Percentiles rank a stretch among this genome's conserved stretches.
Conservation (phyloP, 805 yeast species). For the Wickerhamomyces alni region DNA sequence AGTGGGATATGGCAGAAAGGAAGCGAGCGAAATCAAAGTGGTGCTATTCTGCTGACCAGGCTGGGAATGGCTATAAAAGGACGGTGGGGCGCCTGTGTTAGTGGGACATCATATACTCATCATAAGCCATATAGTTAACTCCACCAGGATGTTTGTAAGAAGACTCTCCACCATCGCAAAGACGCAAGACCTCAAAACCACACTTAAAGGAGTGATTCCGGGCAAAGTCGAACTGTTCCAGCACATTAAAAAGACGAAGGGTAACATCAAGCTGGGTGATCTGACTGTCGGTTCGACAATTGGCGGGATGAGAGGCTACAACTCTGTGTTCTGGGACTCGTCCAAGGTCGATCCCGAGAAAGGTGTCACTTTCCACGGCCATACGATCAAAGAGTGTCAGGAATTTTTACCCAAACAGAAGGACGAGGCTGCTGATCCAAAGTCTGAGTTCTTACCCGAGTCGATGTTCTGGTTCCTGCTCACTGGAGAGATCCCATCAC, state of each 20-base stretch:
- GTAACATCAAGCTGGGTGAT: constrained; percentile 35
- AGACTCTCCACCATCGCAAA: neutral
- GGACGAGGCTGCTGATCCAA: constrained; percentile 22
- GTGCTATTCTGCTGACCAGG: no score
- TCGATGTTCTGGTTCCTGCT: constrained; percentile 73
- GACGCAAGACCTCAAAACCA: constrained; percentile 16
- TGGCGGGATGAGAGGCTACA: constrained; percentile 81
- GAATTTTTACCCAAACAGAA: constrained; percentile 50
- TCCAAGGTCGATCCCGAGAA: constrained; percentile 69
- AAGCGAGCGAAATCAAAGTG: no score
- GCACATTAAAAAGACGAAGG: constrained; percentile 32
- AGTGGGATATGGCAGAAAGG: no score
- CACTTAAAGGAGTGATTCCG: constrained; percentile 33
- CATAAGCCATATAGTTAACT: no score
- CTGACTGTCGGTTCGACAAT: constrained; percentile 37
- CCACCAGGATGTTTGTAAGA: neutral
- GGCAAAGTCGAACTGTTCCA: constrained; percentile 33
- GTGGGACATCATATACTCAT: no score
- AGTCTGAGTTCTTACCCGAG: constrained; percentile 65
- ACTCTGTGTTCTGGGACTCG: constrained; percentile 74
- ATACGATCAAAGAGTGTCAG: constrained; percentile 70
- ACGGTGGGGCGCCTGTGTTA: no score
- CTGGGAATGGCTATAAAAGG: no score
- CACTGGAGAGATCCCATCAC: constrained; percentile 68
- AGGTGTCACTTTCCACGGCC: constrained; percentile 77